Percentiles rank a stretch among this genome's conserved stretches.
Evolutionary conservation across 2,329 filamentous ascomycete genomes (phyloP).

Genomic region (Fusarium nisikadoi): DNA sequence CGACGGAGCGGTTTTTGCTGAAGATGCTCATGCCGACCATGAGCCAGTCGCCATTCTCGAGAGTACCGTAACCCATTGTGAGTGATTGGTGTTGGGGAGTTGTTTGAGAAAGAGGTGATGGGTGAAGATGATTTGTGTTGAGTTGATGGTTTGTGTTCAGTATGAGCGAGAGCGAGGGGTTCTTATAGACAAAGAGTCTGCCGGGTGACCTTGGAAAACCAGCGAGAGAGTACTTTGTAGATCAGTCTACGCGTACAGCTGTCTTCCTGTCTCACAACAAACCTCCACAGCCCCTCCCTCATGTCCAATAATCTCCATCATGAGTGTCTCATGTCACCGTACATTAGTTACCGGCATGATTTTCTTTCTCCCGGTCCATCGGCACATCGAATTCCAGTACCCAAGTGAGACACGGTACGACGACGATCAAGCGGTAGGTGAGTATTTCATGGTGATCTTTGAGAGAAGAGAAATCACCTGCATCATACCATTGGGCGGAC

Average conservation of each 20-base stretch:
- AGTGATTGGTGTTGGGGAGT: background rate
- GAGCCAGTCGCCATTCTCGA: conserved; percentile 18
- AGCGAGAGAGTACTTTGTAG: accelerated
- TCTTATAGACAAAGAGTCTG: background rate
- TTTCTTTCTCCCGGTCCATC: background rate
- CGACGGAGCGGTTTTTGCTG: conserved; percentile 5
- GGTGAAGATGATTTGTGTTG: background rate
- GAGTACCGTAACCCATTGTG: conserved; percentile 8
- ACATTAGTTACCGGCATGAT: background rate
- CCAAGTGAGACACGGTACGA: background rate
- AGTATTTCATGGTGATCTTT: accelerated
- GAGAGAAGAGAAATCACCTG: background rate
- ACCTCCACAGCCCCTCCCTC: background rate
- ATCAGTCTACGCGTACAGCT: background rate
- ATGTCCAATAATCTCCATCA: background rate
- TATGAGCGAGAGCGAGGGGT: accelerated
- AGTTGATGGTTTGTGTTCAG: background rate
- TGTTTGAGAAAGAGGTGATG: background rate
- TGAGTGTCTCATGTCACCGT: accelerated
- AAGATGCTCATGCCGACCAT: conserved; percentile 11
- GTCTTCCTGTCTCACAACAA: background rate
- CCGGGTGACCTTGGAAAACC: accelerated
- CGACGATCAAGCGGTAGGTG: background rate
- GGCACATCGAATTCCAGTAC: background rate
- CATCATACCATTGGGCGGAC: background rate